Base-by-base conservation (phyloP, 169 alveolate species). In the Cryptosporidium baileyi region DNA sequence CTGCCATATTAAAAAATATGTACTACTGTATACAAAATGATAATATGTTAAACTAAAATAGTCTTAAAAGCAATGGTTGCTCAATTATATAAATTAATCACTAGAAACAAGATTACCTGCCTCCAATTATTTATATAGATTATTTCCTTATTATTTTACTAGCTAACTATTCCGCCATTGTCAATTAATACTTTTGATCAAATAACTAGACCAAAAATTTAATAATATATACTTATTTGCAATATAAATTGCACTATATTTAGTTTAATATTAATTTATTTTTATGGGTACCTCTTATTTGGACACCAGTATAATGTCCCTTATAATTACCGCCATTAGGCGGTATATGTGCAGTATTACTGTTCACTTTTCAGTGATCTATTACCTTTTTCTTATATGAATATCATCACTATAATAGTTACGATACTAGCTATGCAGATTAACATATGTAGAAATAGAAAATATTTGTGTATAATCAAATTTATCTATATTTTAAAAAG, bases 1-100 rank as follows among this genome's bases (percentile, higher is more conserved):
- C 85, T 74, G 85, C 85, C 85, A 74, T 74, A n/a, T 74, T 47
- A 1, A 22, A 17, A 61, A 19, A 6, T 57, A 57, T 57, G 32
- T 7, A 57, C 7, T 1, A 9, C 15, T 43, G 15, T 43, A 43
- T 5, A 57, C 44, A 26, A 63, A 40, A 57, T 19, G 6, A 19
- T 57, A 17, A 19, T 22, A 1, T 30, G 9, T 57, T 19, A 57
- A 6, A 19, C 5, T 57, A 0, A 19, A 57, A 17, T 24, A 0
- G n/a, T 24, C n/a, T n/a, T n/a, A n/a, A n/a, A n/a, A n/a, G n/a
- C n/a, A n/a, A n/a, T 57, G 8, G 43, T 57, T 7, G 63, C 8
- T 47, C 30, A 9, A 11, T 47, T 47, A 47, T 47, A 0, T 47
- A 47, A n/a, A n/a, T 47, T 3, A n/a, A 47, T 47, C 7, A 47